A percentile compares a stretch with the other conserved stretches of the same genome.
Conservation (phyloP, 805 yeast species). For the Komagataella mondaviorum region DNA sequence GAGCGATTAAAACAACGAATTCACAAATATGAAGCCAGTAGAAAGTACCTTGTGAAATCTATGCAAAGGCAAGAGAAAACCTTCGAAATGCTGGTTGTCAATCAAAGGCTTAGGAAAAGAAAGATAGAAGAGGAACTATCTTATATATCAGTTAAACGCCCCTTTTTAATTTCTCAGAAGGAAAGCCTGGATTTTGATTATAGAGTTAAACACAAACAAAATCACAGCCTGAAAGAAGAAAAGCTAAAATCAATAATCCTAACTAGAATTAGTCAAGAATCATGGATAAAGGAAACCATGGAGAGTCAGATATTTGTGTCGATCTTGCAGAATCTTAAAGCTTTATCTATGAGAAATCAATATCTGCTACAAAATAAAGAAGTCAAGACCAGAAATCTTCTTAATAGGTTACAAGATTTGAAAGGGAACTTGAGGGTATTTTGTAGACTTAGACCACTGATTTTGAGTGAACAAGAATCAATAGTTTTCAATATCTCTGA, state of each 20-base stretch:
- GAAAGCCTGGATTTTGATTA: neutral
- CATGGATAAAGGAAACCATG: neutral
- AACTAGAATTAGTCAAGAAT: neutral
- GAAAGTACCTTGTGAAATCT: neutral
- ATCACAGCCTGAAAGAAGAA: neutral
- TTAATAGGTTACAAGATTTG: constrained; percentile 67
- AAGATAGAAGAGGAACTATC: neutral
- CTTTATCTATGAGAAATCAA: neutral
- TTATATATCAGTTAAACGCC: neutral
- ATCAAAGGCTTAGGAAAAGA: neutral
- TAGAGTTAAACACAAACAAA: neutral
- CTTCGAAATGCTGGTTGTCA: neutral
- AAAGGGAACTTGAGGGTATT: constrained; percentile 89
- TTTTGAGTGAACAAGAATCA: constrained; percentile 17
- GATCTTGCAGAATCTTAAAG: neutral
- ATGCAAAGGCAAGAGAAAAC: neutral
- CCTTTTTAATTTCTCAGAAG: neutral
- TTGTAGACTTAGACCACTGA: constrained; percentile 69
- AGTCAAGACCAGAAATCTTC: constrained; percentile 44
- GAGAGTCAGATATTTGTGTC: neutral
- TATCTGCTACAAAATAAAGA: constrained; percentile 24
- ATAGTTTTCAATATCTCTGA: constrained; percentile 6
- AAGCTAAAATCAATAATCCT: too few relatives aligned
- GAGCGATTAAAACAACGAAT: neutral
- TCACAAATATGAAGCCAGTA: neutral